These are phyloP conservation scores for Podospora sp. DNA, from an alignment of 495 filamentous ascomycete genomes.

Conservation along the genomic window DNA sequence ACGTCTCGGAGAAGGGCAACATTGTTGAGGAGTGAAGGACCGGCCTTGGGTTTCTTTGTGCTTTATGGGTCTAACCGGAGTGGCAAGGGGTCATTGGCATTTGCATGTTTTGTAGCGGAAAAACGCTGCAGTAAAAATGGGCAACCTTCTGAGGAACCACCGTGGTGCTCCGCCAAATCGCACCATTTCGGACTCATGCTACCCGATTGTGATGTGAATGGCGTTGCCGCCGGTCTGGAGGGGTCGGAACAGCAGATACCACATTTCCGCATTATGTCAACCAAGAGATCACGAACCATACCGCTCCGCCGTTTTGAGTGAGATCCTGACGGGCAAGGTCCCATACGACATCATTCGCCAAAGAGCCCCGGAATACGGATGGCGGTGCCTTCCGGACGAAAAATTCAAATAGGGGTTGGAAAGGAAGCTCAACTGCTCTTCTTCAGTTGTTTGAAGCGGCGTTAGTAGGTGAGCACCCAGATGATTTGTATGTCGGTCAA, in stretches of 20 bases:
- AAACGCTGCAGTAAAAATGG: conserved; percentile 51
- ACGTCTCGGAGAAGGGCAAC: conserved; percentile 97
- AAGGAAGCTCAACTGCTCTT: too few relatives aligned
- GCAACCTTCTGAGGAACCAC: conserved; percentile 42
- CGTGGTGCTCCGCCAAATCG: conserved; percentile 31
- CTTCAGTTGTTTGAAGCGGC: too few relatives aligned
- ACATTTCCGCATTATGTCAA: not conserved
- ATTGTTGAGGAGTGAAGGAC: conserved; percentile 67
- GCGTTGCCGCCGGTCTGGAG: not conserved
- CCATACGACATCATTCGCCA: too few relatives aligned
- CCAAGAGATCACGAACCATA: not conserved
- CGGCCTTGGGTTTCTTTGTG: conserved; percentile 53
- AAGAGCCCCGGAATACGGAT: too few relatives aligned
- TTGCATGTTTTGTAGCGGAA: conserved; percentile 61
- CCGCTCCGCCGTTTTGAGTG: not conserved
- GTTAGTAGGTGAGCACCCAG: too few relatives aligned
- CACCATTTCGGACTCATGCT: conserved; percentile 16
- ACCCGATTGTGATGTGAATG: not conserved
- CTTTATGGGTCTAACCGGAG: conserved; percentile 48
- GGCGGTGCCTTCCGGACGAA: too few relatives aligned
- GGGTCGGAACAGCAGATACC: not conserved
- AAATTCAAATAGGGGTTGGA: too few relatives aligned
- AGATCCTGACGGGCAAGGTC: not conserved
- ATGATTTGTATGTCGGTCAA: too few relatives aligned
- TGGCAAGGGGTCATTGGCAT: conserved; percentile 49